A percentile compares a stretch with the other conserved stretches of the same genome.
Evolutionary conservation across 176 grass and related monocot genomes (phyloP).

Genomic region (Musa beccarii): DNA sequence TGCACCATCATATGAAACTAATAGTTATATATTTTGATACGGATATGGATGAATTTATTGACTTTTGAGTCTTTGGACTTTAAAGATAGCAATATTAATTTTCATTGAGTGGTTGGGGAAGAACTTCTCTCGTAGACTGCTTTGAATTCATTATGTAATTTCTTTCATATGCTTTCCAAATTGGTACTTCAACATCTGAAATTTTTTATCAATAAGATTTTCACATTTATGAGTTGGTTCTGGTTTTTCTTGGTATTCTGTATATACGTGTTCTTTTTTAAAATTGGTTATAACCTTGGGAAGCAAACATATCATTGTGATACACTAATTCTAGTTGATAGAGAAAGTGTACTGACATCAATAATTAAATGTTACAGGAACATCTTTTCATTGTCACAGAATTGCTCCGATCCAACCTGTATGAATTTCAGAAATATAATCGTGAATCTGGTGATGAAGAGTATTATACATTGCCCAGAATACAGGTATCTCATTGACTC

Average conservation of each 20-base stretch:
- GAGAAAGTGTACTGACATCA: background rate
- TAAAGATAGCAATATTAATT: background rate
- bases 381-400: conserved; percentile 99
- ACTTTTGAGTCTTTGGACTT: background rate
- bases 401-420: conserved; percentile 75
- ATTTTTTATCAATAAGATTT: background rate
- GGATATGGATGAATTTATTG: background rate
- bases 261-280: background rate
- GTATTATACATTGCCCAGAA: conserved; percentile 85
- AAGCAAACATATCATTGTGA: background rate
- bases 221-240: background rate
- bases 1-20: background rate
- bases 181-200: background rate
- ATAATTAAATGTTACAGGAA: conserved; percentile 42
- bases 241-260: background rate
- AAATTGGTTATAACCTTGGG: background rate
- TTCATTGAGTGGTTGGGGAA: background rate
- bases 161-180: background rate
- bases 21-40: background rate
- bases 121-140: background rate
- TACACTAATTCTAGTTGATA: background rate
- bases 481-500: conserved; percentile 50
- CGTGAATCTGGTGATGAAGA: conserved; percentile 61
- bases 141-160: background rate
- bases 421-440: conserved; percentile 98